Evolutionary conservation across 2,329 filamentous ascomycete species (phyloP).

Genomic region (Rhynchosporium graminicola): DNA sequence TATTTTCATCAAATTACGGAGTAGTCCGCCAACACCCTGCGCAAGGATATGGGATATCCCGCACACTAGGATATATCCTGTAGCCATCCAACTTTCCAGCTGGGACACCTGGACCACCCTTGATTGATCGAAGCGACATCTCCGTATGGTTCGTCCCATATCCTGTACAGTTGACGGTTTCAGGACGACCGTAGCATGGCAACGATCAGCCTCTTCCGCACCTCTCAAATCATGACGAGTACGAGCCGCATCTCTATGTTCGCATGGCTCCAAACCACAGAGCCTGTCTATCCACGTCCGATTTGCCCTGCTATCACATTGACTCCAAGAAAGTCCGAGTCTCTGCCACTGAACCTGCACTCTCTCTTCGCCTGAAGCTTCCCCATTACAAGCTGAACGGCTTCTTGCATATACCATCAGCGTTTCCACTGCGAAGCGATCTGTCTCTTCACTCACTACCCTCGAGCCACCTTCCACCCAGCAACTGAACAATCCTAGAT

Average conservation of each 20-base stretch:
- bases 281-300: neutral
- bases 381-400: slow-evolving; percentile 5
- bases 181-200: slow-evolving; percentile 18
- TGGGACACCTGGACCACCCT: slow-evolving; percentile 13
- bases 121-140: slow-evolving; percentile 2
- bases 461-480: neutral
- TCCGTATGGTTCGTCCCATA: slow-evolving; percentile 19
- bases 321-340: neutral
- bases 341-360: neutral
- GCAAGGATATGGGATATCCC: slow-evolving; percentile 13
- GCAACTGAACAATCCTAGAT: neutral
- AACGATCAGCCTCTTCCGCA: slow-evolving; percentile 21
- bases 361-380: slow-evolving; percentile 1
- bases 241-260: neutral
- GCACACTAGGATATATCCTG: neutral
- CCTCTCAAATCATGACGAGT: neutral
- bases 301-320: neutral
- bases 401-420: neutral
- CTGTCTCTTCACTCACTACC: slow-evolving; percentile 3
- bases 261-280: neutral
- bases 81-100: slow-evolving; percentile 8
- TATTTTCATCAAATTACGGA: neutral
- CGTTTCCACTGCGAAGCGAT: slow-evolving; percentile 5
- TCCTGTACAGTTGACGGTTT: slow-evolving; percentile 18
- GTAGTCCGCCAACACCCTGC: slow-evolving; percentile 4